These are phyloP conservation scores for Salix purpurea DNA, from an alignment of 345 rosid species.

Conservation along the genomic window DNA sequence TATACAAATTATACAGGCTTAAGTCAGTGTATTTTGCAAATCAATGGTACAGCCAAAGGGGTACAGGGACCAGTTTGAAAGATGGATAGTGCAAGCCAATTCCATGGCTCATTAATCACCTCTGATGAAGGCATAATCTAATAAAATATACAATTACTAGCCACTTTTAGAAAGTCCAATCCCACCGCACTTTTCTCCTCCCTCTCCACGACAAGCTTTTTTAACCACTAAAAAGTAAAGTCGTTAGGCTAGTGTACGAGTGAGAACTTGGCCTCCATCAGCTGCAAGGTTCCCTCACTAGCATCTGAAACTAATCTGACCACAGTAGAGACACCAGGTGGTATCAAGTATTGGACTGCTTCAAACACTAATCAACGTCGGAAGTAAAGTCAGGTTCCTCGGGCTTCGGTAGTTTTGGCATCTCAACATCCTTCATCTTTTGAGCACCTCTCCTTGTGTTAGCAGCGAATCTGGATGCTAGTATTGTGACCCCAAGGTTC, in stretches of 20 bases:
- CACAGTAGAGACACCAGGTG: background rate
- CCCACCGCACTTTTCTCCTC: background rate
- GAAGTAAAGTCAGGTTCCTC: conserved; percentile 82
- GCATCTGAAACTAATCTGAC: background rate
- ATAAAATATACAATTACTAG: background rate
- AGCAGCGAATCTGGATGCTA: conserved; percentile 84
- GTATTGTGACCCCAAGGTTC: conserved; percentile 61
- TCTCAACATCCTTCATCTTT: conserved; percentile 52
- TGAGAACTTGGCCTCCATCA: background rate
- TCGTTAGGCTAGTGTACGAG: background rate
- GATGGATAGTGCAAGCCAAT: background rate
- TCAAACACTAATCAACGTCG: conserved; percentile 20
- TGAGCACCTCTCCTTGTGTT: conserved; percentile 78
- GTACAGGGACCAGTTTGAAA: background rate
- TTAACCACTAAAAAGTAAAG: background rate
- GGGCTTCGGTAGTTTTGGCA: conserved; percentile 80
- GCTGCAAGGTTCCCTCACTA: background rate
- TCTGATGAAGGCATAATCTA: background rate
- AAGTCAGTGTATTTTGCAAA: background rate
- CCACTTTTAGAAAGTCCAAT: background rate
- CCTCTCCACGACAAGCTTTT: too few relatives aligned
- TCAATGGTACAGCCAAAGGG: background rate
- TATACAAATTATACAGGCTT: background rate
- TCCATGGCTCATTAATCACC: background rate
- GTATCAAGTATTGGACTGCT: background rate